Evolutionary conservation across 192 early-diverging fungal species (phyloP), one percentile per base, ranked within the genome.

Genomic region (Phlyctochytrium bullatum): DNA sequence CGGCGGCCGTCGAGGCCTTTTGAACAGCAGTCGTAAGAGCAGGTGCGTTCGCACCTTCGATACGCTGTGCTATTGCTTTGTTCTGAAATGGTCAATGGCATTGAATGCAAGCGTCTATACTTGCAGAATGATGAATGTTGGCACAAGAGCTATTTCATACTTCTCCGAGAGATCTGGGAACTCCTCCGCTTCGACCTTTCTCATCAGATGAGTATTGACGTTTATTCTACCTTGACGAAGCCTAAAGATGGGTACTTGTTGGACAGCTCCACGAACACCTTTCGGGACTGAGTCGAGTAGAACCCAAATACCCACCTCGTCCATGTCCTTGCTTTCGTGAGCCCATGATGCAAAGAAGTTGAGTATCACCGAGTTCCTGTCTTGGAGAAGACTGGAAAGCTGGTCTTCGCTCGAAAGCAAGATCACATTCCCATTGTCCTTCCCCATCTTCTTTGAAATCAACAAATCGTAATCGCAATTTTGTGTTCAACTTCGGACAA

Each of bases 321-420:
- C 92, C 88, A 98, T 94, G 76, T 96, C 93, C 69, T 82, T 76
- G 80, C 94, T 97, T 52, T 93, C 89, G 51, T 86, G 85, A 32
- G 91, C 91, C 92, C 92, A 98, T 17, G 74, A 63, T n/a, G 95
- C 96, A 88, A 89, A 93, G 76, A 98, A 97, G 81, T 93, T 92
- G 56, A 95, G 71, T 2, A 88, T 86, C 14, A 51, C 10, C 40
- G 40, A n/a, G n/a, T n/a, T n/a, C n/a, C n/a, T n/a, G n/a, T n/a
- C n/a, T n/a, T n/a, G n/a, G n/a, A n/a, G n/a, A n/a, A n/a, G n/a
- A n/a, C n/a, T n/a, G n/a, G n/a, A n/a, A n/a, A n/a, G n/a, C n/a
- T n/a, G n/a, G n/a, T n/a, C n/a, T n/a, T n/a, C n/a, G n/a, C n/a
- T n/a, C n/a, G n/a, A n/a, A n/a, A n/a, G n/a, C n/a, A n/a, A n/a